Evolutionary conservation across 352 stramenopile genomes (phyloP).

Genomic region (Halophytophthora polymorphica): DNA sequence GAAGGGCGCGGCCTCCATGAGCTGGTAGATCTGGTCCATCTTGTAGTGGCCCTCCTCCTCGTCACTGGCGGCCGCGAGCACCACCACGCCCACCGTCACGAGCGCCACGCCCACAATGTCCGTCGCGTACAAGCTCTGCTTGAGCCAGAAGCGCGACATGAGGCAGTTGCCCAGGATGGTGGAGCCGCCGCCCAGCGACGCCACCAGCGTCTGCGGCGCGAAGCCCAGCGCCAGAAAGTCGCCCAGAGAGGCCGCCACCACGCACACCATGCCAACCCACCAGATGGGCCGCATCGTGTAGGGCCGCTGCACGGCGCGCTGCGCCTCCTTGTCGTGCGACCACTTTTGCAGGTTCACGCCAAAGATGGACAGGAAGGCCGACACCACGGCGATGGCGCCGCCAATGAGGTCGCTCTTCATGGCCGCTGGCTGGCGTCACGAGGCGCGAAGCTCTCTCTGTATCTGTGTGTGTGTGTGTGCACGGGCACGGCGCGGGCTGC

Average conservation of each 20-base stretch:
- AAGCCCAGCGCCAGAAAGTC: slow-evolving; percentile 88
- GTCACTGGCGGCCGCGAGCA: slow-evolving; percentile 69
- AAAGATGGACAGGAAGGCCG: slow-evolving; percentile 85
- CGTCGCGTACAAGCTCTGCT: slow-evolving; percentile 83
- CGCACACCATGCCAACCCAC: slow-evolving; percentile 87
- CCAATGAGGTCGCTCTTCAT: slow-evolving; percentile 81
- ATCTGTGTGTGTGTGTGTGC: no score
- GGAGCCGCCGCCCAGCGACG: slow-evolving; percentile 74
- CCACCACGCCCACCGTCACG: slow-evolving; percentile 76
- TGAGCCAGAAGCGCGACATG: slow-evolving; percentile 86
- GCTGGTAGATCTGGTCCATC: slow-evolving; percentile 83
- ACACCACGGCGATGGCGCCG: slow-evolving; percentile 69
- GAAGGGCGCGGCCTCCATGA: slow-evolving; percentile 79
- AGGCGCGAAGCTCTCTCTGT: no score
- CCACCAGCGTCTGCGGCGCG: slow-evolving; percentile 82
- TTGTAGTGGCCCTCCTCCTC: slow-evolving; percentile 76
- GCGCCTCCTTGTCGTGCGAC: slow-evolving; percentile 83
- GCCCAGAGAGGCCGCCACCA: slow-evolving; percentile 75
- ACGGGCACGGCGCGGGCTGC: no score
- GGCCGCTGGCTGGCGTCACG: background rate
- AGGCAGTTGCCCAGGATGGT: slow-evolving; percentile 85
- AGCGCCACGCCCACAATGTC: slow-evolving; percentile 74
- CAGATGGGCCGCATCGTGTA: slow-evolving; percentile 84
- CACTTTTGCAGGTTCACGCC: slow-evolving; percentile 92
- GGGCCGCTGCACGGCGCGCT: slow-evolving; percentile 57